Percentiles rank a stretch among this genome's conserved stretches.
phyloP scores from a whole-genome alignment of 768 basidiomycete species.

The Tephrocybe sp. region DNA sequence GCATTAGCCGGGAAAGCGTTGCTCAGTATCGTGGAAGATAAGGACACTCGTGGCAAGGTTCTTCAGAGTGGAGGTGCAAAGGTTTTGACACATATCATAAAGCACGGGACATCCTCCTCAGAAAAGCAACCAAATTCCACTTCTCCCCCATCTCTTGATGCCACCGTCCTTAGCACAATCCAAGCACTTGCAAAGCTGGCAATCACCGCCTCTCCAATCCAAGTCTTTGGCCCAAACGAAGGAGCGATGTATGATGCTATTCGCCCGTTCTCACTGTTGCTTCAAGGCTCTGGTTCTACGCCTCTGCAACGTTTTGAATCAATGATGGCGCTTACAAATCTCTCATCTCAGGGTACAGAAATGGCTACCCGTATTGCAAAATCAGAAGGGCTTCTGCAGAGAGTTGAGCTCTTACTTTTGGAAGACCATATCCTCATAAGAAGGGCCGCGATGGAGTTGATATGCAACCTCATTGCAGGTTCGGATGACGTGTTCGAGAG shows the following conservation, averaged over 20 bases:
- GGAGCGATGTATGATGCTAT: conserved; percentile 81
- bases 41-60: conserved; percentile 73
- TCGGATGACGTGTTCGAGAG: conserved; percentile 74
- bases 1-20: conserved; percentile 58
- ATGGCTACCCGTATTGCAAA: conserved; percentile 67
- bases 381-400: conserved; percentile 58
- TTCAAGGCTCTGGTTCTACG: conserved; percentile 66
- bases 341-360: conserved; percentile 75
- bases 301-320: conserved; percentile 89
- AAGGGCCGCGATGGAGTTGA: conserved; percentile 85
- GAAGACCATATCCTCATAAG: conserved; percentile 84
- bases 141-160: conserved; percentile 34
- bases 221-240: conserved; percentile 87
- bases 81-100: conserved; percentile 58
- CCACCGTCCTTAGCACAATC: conserved; percentile 57
- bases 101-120: conserved; percentile 39
- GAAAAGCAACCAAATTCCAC: conserved; percentile 23
- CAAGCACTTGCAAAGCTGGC: conserved; percentile 92
- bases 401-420: conserved; percentile 71
- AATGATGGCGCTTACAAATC: conserved; percentile 94
- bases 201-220: conserved; percentile 88
- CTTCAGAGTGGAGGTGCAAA: conserved; percentile 80
- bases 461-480: conserved; percentile 87
- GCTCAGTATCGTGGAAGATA: conserved; percentile 74
- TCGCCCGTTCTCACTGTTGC: conserved; percentile 72